Evolutionary conservation across 495 filamentous ascomycete species (phyloP), one percentile per base, ranked within the genome.

Genomic region (Penicillium samsonianum): DNA sequence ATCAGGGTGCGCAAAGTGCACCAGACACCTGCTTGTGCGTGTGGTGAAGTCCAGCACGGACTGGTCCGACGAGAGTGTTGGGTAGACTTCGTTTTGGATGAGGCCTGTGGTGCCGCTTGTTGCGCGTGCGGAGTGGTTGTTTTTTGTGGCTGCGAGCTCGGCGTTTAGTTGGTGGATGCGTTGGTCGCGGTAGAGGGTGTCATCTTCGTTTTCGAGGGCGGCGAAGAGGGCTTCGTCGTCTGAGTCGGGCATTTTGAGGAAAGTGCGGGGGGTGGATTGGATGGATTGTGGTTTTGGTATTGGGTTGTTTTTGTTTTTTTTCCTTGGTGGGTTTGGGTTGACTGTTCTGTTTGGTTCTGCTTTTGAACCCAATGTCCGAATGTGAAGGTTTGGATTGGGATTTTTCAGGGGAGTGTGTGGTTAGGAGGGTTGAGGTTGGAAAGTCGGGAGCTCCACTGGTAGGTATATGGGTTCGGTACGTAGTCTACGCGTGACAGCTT

Each of bases 1-100:
- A 65, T 91, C 89, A 7, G 84, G 74, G 65, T 90, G 88, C 58
- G 80, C 84, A 73, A 92, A 92, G 69, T 92, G 89, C 25, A 91
- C 83, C 0, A 91, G 78, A 59, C 83, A 85, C 33, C 80, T 73
- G 55, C 86, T 80, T 0, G 79, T 82, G 31, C 74, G 73, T 11
- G 89, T 91, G 5, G 87, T 90, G 50, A 87, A 81, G 57, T 89
- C 84, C 65, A 92, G 82, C 11, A 90, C 67, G 12, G 73, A 62
- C 64, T 88, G 87, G 73, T 92, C 89, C 52, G 80, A 79, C 51
- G 74, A 76, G 43, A 89, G 76, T 14, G 87, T 83, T 0, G 73
- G 76, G 69, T 90, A 90, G 33, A 71, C 61, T 31, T 68, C 74
- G 58, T 79, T 66, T 49, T 63, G 53, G 25, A 63, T n/a, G 43